phyloP scores from a whole-genome alignment of 2,329 filamentous ascomycete species.

The Fusarium xylarioides region DNA sequence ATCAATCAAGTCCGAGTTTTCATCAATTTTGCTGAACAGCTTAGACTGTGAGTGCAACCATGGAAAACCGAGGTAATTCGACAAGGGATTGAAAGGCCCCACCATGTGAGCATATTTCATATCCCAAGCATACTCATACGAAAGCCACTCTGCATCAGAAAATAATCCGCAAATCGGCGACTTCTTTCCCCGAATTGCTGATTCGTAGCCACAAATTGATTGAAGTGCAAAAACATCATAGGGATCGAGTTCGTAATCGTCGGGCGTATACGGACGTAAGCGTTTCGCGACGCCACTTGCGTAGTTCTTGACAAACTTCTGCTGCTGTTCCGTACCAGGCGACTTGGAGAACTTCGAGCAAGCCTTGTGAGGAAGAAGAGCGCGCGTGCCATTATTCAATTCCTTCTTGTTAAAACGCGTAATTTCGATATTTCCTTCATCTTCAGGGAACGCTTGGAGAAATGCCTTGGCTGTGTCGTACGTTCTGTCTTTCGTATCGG shows the following conservation, averaged over 20 bases:
- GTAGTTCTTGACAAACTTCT: slow-evolving; percentile 31
- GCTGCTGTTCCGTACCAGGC: slow-evolving; percentile 27
- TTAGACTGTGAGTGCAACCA: slow-evolving; percentile 32
- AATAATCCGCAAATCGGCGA: slow-evolving; percentile 30
- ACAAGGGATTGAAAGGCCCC: slow-evolving; percentile 34
- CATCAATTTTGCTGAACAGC: slow-evolving; percentile 21
- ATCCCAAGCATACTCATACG: slow-evolving; percentile 40
- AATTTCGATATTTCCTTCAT: slow-evolving; percentile 22
- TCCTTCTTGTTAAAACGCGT: slow-evolving; percentile 31
- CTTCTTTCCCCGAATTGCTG: slow-evolving; percentile 27
- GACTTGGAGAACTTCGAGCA: slow-evolving; percentile 35
- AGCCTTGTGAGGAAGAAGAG: slow-evolving; percentile 38
- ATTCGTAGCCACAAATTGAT: slow-evolving; percentile 39
- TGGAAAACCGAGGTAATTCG: slow-evolving; percentile 33
- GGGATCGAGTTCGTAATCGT: slow-evolving; percentile 27
- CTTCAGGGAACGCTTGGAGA: slow-evolving; percentile 17
- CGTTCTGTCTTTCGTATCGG: slow-evolving; percentile 36
- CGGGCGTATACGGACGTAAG: slow-evolving; percentile 28
- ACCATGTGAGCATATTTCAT: slow-evolving; percentile 42
- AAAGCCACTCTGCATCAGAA: slow-evolving; percentile 37
- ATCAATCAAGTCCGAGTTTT: not conserved
- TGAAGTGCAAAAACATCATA: slow-evolving; percentile 38
- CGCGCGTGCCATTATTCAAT: slow-evolving; percentile 34
- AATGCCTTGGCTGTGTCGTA: slow-evolving; percentile 37
- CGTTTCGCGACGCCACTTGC: slow-evolving; percentile 24